Base-by-base conservation (phyloP, 441 rosid species). In the Metrosideros polymorpha region DNA sequence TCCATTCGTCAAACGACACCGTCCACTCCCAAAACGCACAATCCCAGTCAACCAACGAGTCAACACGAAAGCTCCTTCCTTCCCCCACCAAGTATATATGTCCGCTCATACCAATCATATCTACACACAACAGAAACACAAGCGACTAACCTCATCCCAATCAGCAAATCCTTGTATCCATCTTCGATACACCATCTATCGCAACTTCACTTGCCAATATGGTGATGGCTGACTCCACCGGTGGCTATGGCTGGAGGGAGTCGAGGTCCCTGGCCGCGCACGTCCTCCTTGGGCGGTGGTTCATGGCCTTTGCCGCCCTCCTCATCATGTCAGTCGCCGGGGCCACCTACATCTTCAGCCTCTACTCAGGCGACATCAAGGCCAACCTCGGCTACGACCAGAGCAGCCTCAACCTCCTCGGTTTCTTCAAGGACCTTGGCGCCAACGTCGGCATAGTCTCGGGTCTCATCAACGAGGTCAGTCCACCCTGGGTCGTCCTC, bases 301-400 rank as follows among this genome's bases (percentile, higher is more conserved):
- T 94, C 89, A 94, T 93, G 94, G 94, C 91, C 56, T 93, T 95
- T 19, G 94, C 92, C 19, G 86, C 93, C 18, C 82, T 95, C 82
- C 90, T 93, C 53, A 90, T 96, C 89, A 91, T 93, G 95, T 88
- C 95, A 0, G 93, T 89, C 9, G 89, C 96, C 53, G 95, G 97
- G 52, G 95, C 98, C 54, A 91, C 94, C 75, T 95, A 96, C 88
- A 93, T 96, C 91, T 96, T 94, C 86, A 84, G 94, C 87, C 85
- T 92, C 35, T 95, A 94, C 91, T 94, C 96, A 3, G 51, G 30
- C 25, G 93, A 93, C 45, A 90, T 96, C 86, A 95, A 96, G 82
- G 6, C 35, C 27, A 90, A 92, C 30, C 85, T 94, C 63, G 94
- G 93, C 27, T 96, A 95, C 63, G 95, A 95, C 88, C 98, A 86